These are phyloP conservation scores for Amanita rubescens DNA, from an alignment of 768 basidiomycete genomes.

Conservation along the genomic window DNA sequence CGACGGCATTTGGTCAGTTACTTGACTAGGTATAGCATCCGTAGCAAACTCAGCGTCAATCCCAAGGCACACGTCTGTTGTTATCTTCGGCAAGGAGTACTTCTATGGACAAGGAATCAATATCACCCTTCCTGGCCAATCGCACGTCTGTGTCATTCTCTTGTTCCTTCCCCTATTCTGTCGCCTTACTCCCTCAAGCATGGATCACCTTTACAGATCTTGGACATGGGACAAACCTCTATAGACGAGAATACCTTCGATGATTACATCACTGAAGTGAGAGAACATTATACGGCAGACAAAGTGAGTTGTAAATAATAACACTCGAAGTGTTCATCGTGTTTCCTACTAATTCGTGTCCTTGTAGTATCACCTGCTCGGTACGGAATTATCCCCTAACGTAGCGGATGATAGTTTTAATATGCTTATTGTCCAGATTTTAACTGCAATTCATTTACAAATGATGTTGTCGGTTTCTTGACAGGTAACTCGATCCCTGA, in stretches of 20 bases:
- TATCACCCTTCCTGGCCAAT: conserved; percentile 64
- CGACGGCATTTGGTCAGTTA: conserved; percentile 78
- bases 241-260: conserved; percentile 81
- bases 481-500: conserved; percentile 76
- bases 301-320: conserved; percentile 56
- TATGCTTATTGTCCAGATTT: conserved; percentile 47
- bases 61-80: conserved; percentile 86
- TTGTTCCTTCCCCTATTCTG: not conserved
- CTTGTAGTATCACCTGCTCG: conserved; percentile 78
- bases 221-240: conserved; percentile 73
- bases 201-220: conserved; percentile 59
- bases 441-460: conserved; percentile 94
- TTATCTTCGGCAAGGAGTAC: conserved; percentile 78
- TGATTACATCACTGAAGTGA: conserved; percentile 74
- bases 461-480: conserved; percentile 79
- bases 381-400: conserved; percentile 27
- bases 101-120: conserved; percentile 88
- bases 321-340: not conserved
- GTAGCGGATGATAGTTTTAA: not conserved
- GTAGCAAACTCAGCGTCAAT: not conserved
- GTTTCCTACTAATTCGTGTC: too few species aligned
- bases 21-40: not conserved
- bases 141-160: conserved; percentile 55
- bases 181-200: conserved; percentile 36
- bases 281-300: conserved; percentile 80